A percentile compares a stretch with the other conserved stretches of the same genome.
These are phyloP conservation scores for Grigorovia transvaalensis DNA, from an alignment of 805 yeast genomes.

Conservation along the genomic window DNA sequence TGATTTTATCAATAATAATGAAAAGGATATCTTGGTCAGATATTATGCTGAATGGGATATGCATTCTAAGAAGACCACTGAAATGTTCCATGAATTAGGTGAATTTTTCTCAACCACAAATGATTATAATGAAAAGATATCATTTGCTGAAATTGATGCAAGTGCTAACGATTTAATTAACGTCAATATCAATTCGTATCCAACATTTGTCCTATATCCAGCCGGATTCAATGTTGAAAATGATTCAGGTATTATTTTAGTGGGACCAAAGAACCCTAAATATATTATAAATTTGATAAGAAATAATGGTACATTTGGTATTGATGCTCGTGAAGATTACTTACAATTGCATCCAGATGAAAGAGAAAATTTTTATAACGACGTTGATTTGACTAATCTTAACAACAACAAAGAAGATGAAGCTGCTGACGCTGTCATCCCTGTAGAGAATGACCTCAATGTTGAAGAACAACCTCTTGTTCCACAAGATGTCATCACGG, in stretches of 20 bases:
- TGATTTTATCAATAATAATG: conserved; percentile 44
- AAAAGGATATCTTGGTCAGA: conserved; percentile 70
- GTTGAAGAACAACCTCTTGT: not conserved
- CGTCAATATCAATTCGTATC: conserved; percentile 78
- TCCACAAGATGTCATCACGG: not conserved
- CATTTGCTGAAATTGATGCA: conserved; percentile 82
- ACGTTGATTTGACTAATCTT: not conserved
- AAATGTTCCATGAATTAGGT: conserved; percentile 81
- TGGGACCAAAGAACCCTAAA: conserved; percentile 66
- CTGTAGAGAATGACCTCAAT: not conserved
- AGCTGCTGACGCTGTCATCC: not conserved
- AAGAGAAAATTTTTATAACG: not conserved
- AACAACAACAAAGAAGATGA: no score
- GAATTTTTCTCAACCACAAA: conserved; percentile 46
- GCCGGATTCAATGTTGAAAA: conserved; percentile 57
- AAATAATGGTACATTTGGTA: conserved; percentile 50
- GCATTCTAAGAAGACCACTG: conserved; percentile 87
- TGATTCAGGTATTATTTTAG: conserved; percentile 46
- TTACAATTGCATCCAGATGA: conserved; percentile 4
- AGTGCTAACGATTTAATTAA: conserved; percentile 73
- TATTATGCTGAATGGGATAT: conserved; percentile 98
- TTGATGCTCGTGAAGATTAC: conserved; percentile 37
- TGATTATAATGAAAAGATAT: conserved; percentile 42
- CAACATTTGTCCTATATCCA: conserved; percentile 84
- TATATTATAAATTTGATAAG: conserved; percentile 60